phyloP scores from a whole-genome alignment of 1,284 basidiomycete species.

The Cryptococcus sp. region DNA sequence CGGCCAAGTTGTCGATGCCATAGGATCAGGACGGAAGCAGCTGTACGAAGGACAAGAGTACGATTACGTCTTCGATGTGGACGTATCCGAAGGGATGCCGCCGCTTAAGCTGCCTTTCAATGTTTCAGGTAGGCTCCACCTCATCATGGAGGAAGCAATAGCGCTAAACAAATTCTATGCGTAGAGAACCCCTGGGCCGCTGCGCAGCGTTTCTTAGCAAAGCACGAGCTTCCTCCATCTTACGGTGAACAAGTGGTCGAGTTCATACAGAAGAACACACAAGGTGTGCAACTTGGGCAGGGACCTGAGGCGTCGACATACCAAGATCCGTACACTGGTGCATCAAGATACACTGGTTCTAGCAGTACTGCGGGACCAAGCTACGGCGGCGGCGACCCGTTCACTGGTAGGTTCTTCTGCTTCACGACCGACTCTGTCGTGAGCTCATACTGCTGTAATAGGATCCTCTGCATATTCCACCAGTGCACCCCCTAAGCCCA shows the following conservation, averaged over 20 bases:
- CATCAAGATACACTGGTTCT: conserved; percentile 61
- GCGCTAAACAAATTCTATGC: conserved; percentile 8
- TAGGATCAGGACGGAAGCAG: conserved; percentile 83
- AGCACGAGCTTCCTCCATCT: conserved; percentile 76
- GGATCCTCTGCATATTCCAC: conserved; percentile 38
- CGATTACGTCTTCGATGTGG: conserved; percentile 98
- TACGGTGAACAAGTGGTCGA: conserved; percentile 89
- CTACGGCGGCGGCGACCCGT: conserved; percentile 30
- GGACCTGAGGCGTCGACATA: conserved; percentile 58
- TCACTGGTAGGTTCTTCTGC: conserved; percentile 10
- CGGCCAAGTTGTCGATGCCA: conserved; percentile 92
- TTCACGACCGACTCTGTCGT: too few species aligned
- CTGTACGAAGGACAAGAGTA: conserved; percentile 90
- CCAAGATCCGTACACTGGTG: conserved; percentile 87
- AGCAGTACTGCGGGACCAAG: background rate
- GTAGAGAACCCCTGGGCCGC: conserved; percentile 89
- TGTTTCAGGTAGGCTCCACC: conserved; percentile 64
- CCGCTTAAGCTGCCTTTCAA: conserved; percentile 95
- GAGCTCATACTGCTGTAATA: conserved; percentile 18
- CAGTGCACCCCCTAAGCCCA: conserved; percentile 29
- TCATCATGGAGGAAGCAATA: too few species aligned
- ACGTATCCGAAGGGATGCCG: conserved; percentile 88
- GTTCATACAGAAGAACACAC: conserved; percentile 92
- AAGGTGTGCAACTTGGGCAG: conserved; percentile 64
- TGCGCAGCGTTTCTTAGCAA: conserved; percentile 83